Evolutionary conservation across 2,329 filamentous ascomycete species (phyloP), one percentile per base, ranked within the genome.

Genomic region (Colletotrichum sojae): DNA sequence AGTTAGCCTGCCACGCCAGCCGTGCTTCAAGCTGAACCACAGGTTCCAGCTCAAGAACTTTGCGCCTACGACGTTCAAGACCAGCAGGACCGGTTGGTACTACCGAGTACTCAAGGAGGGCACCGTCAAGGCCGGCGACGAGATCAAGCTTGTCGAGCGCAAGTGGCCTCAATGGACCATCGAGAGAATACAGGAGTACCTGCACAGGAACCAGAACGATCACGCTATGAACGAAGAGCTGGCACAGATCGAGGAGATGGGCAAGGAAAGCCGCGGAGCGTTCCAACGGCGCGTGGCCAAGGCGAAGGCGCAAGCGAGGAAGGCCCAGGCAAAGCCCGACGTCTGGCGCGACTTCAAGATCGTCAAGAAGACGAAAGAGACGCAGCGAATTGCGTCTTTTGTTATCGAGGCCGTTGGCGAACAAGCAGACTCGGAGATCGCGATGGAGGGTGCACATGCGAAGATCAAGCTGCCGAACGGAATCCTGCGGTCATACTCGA

Each of bases 21-120:
- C 90, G 10, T 92, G 90, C 79, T 92, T 87, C 80, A 92, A 92
- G 75, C 83, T 92, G 9, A 92, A 92, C 75, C 89, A 91, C 73
- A 88, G 90, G 1, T 92, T 92, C 76, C 83, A 86, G 40, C 79
- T 90, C 10, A 88, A 88, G 73, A 86, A 89, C 69, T 91, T 92
- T 77, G 87, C 89, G 4, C 85, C 85, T 0, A 80, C 83, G 20
- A 87, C 88, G 0, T 90, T 87, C 78, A 82, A 84, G 70, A 81
- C 80, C 2, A 86, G 86, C 66, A 84, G 89, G 1, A 91, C 89
- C 0, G 90, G 90, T 0, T 92, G 89, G 90, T 88, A 91, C 75
- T 91, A 91, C 72, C 85, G 89, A 2, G 86, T 92, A 1, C 74
- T 91, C 16, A 79, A 80, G 3, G 83, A 86, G 39, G 90, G 90